Evolutionary conservation across 2,329 filamentous ascomycete genomes (phyloP), one percentile per base, ranked within the genome.

Genomic region (Diaporthe humulicola): DNA sequence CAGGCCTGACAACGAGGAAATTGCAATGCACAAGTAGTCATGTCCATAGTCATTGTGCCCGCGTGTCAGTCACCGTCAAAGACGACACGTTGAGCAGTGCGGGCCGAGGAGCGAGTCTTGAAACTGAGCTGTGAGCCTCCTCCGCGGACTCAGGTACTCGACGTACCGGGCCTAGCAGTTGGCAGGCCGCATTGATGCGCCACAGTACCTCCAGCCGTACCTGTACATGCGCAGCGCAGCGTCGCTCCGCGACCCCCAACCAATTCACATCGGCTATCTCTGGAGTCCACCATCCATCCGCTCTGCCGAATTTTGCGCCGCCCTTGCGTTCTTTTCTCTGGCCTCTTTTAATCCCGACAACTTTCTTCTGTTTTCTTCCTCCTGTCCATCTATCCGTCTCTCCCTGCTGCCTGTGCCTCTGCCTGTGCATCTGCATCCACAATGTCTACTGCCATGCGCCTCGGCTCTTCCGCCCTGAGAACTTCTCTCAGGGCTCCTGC

Each of bases 401-500:
- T n/a, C 17, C 28, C 76, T 74, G 77, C 75, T 74, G 77, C 78
- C 69, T 38, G 78, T 80, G 81, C 81, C 81, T 75, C 30, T 36
- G 61, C 42, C 61, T 67, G 78, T 80, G 81, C 81, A 81, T 75
- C 30, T 50, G 61, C 42, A n/a, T 48, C 75, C 83, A 90, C 87
- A 87, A 98, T 98, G 95, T 93, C 95, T 84, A 92, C 95, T 83
- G 90, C 94, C 84, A 87, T 97, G 84, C 93, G 95, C 89, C 86
- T 98, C 83, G 92, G 93, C 88, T 92, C 93, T 83, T 91, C 94
- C 85, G 92, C 94, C 86, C 90, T 98, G 84, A 93, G 96, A 88
- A 90, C 94, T 83, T 92, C 93, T 76, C 87, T 95, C 83, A 87
- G 90, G 83, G 87, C 91, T 80, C 89, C 92, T 79, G 89, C 92